Percentiles rank a stretch among this genome's conserved stretches.
These are phyloP conservation scores for Malus domestica DNA, from an alignment of 306 rosid genomes.

Conservation along the genomic window DNA sequence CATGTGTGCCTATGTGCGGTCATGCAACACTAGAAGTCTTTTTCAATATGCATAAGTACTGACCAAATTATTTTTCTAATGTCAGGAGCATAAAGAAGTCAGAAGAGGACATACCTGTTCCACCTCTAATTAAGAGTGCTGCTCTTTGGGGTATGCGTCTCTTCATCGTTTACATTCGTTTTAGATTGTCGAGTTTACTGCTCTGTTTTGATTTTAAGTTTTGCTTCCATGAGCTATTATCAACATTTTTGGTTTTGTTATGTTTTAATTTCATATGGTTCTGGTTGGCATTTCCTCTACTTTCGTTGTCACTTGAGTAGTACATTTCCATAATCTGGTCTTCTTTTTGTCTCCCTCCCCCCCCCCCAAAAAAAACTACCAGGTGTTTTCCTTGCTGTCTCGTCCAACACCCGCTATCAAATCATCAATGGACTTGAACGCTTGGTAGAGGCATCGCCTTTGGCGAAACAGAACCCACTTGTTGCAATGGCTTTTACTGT, in stretches of 20 bases:
- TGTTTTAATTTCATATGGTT: background rate
- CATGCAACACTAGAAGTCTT: background rate
- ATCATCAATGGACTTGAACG: constrained; percentile 73
- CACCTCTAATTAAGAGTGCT: constrained; percentile 87
- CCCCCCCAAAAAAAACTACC: background rate
- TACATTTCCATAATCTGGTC: background rate
- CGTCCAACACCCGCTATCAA: constrained; percentile 90
- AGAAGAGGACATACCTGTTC: constrained; percentile 87
- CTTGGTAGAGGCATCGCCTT: constrained; percentile 65
- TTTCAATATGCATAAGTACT: background rate
- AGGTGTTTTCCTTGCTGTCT: constrained; percentile 88
- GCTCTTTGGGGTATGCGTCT: constrained; percentile 42
- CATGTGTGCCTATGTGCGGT: background rate
- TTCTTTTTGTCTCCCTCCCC: background rate
- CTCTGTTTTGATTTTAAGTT: background rate
- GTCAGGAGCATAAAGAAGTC: constrained; percentile 84
- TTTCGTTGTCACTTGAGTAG: background rate
- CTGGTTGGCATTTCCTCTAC: background rate
- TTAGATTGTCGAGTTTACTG: constrained; percentile 1
- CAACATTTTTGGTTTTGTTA: background rate
- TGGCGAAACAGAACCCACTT: constrained; percentile 70
- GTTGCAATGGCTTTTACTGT: constrained; percentile 86
- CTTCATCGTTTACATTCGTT: background rate
- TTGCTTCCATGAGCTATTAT: background rate
- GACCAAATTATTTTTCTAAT: background rate